Evolutionary conservation across 2,329 filamentous ascomycete genomes (phyloP), one percentile per base, ranked within the genome.

Genomic region (Teratosphaeriaceae sp.): DNA sequence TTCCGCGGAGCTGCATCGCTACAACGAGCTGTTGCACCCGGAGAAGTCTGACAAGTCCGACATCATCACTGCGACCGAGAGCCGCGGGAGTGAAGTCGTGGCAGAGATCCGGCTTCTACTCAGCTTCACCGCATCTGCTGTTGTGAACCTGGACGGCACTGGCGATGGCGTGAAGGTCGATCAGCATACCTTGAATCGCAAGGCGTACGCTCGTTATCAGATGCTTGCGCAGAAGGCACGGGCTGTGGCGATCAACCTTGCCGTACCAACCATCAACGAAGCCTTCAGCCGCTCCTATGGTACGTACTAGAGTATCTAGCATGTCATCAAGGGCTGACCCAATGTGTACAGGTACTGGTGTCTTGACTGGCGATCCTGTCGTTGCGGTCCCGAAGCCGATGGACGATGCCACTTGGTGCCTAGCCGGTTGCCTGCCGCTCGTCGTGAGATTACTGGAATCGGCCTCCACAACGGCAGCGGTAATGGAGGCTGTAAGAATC

Each of bases 21-120:
- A 90, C 35, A 97, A 97, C 56, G 92, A 98, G 59, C 79, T 88
- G 40, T 74, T 94, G 27, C 86, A 94, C 63, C 84, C 87, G 1
- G 89, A 88, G 11, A 94, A 88, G 59, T 88, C 94, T 51, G 88
- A 94, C 48, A 81, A 78, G 38, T 97, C 92, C 1, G 90, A 97
- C 54, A 95, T 98, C 40, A 77, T 96, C 36, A 80, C 80, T 52
- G 90, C 89, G 9, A 94, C 96, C 37, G 79, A 89, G 38, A 80
- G 85, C 30, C 90, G 89, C 64, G 92, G 88, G 12, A 85, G 88
- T 51, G 75, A 76, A 35, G 74, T 98, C 5, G 71, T 97, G 23
- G 84, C 86, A 0, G 92, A 98, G 63, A 76, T 75, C 20, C 86
- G 83, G 40, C 79, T 97, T 12, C 60, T 96, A 36, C 72, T 98